Evolutionary conservation across 768 basidiomycete genomes (phyloP).

Genomic region (Tulasnella sp.): DNA sequence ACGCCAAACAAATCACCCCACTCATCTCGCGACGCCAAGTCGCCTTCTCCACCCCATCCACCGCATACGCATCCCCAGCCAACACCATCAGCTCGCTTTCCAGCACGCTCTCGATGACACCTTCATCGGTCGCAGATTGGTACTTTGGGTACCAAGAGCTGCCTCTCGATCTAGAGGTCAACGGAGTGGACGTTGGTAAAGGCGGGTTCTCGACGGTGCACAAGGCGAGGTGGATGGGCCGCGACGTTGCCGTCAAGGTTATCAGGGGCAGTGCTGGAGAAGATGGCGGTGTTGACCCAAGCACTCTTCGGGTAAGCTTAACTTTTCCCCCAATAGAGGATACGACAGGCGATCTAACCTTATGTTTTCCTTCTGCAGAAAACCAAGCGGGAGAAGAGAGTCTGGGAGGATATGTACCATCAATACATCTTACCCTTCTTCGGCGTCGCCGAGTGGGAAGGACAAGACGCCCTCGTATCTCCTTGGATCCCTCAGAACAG

Average conservation of each 20-base stretch:
- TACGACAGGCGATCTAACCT: neutral
- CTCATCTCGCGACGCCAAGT: neutral
- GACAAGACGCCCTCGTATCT: neutral
- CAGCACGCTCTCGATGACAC: slow-evolving; percentile 1
- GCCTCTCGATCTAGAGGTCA: neutral
- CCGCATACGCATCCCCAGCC: neutral
- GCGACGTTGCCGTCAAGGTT: neutral
- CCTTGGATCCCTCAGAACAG: neutral
- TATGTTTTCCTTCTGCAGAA: neutral
- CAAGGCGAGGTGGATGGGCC: neutral
- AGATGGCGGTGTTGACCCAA: neutral
- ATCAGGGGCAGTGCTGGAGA: neutral
- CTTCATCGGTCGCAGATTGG: neutral
- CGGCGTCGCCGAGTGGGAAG: neutral
- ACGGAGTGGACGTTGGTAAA: neutral
- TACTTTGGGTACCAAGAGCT: neutral
- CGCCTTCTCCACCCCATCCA: neutral
- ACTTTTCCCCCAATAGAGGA: neutral
- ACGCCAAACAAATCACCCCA: neutral
- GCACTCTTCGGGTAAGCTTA: neutral
- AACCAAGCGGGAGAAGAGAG: neutral
- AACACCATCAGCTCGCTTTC: neutral
- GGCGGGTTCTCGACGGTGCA: neutral
- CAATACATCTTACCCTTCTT: neutral
- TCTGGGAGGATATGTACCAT: neutral